Percentiles rank a stretch among this genome's conserved stretches.
phyloP scores from a whole-genome alignment of 1,284 basidiomycete species.

The Moniliella sp. region DNA sequence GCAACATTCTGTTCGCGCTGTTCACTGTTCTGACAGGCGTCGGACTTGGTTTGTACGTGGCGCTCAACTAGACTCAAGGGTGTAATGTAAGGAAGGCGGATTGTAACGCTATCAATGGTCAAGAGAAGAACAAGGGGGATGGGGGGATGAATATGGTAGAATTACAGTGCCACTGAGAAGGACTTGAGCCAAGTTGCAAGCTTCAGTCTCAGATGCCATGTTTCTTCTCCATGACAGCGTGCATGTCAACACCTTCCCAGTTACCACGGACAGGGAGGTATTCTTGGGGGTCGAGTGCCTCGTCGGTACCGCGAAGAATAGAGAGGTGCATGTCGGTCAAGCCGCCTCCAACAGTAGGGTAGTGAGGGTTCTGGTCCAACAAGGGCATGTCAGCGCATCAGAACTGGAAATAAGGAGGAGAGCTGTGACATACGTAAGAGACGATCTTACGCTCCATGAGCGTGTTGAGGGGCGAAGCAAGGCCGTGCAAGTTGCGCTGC shows the following conservation, averaged over 20 bases:
- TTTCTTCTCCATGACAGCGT: slow-evolving; percentile 13
- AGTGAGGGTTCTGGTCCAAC: slow-evolving; percentile 10
- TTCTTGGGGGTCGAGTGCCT: slow-evolving; percentile 22
- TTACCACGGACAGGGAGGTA: slow-evolving; percentile 21
- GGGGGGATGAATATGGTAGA: too few relatives aligned
- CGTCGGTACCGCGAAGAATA: slow-evolving; percentile 28
- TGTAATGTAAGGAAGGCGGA: too few relatives aligned
- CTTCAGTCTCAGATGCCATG: slow-evolving; percentile 7
- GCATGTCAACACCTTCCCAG: slow-evolving; percentile 6
- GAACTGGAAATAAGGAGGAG: background rate
- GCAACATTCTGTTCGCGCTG: too few relatives aligned
- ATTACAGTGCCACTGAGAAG: too few relatives aligned
- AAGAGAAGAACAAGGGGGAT: too few relatives aligned
- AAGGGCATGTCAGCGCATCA: too few relatives aligned
- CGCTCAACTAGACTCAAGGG: too few relatives aligned
- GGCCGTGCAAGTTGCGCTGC: slow-evolving; percentile 61
- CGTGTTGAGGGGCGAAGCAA: slow-evolving; percentile 65
- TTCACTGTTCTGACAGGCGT: too few relatives aligned
- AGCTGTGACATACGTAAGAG: slow-evolving; percentile 42
- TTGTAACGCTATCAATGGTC: too few relatives aligned
- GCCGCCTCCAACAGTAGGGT: too few relatives aligned
- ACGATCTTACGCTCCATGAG: slow-evolving; percentile 86
- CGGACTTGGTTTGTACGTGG: too few relatives aligned
- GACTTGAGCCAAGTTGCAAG: too few relatives aligned
- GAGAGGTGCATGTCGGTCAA: slow-evolving; percentile 25